A percentile compares a stretch with the other conserved stretches of the same genome.
These are phyloP conservation scores for Kwoniella sp. DNA, from an alignment of 768 basidiomycete species.

Conservation along the genomic window DNA sequence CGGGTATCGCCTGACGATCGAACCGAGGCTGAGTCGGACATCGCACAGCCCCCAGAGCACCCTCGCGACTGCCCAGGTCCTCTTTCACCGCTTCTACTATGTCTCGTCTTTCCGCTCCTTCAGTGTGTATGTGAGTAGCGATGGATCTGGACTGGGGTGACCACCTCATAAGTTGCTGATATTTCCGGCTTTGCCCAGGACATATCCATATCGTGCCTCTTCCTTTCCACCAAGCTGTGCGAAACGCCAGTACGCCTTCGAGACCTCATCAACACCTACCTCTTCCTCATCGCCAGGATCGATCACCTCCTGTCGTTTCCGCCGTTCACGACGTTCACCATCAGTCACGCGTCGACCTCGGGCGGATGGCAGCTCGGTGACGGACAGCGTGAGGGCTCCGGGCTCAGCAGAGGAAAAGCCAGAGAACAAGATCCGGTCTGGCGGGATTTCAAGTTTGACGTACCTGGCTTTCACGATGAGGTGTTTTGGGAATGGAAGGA, in stretches of 20 bases:
- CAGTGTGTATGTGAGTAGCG: conserved; percentile 75
- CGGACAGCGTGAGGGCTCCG: conserved; percentile 61
- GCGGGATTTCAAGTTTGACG: conserved; percentile 37
- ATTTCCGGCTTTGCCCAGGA: conserved; percentile 57
- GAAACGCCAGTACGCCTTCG: conserved; percentile 90
- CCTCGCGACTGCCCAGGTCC: conserved; percentile 89
- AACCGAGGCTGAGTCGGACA: neutral
- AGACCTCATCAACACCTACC: conserved; percentile 90
- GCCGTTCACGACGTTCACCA: conserved; percentile 33
- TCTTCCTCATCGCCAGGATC: conserved; percentile 75
- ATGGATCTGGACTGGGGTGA: too few relatives aligned
- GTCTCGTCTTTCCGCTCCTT: conserved; percentile 92
- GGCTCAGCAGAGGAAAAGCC: conserved; percentile 25
- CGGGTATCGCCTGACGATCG: too few relatives aligned
- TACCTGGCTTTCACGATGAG: conserved; percentile 42
- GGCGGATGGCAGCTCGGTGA: conserved; percentile 57
- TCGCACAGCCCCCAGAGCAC: conserved; percentile 77
- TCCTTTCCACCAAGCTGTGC: conserved; percentile 94
- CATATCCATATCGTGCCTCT: conserved; percentile 77
- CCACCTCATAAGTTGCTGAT: too few relatives aligned
- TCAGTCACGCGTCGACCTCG: conserved; percentile 10
- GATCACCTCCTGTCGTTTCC: conserved; percentile 57
- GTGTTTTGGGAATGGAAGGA: conserved; percentile 87
- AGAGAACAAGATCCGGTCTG: conserved; percentile 30
- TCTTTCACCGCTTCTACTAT: conserved; percentile 96